A percentile compares a stretch with the other conserved stretches of the same genome.
These are phyloP conservation scores for Gonapodya sp. DNA, from an alignment of 192 early-diverging fungal genomes.

Conservation along the genomic window DNA sequence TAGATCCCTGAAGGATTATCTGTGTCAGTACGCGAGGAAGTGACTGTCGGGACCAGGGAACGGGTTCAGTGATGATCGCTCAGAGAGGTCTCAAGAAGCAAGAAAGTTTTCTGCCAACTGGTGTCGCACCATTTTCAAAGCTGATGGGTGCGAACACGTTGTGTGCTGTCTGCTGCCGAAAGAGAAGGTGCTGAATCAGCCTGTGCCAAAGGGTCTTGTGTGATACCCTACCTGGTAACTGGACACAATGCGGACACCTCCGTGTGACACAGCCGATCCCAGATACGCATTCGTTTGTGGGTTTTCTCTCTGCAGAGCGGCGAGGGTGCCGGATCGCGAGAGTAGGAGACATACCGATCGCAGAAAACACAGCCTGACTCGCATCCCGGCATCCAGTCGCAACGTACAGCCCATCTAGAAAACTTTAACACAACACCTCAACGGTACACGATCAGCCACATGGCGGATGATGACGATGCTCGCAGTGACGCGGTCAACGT, in stretches of 20 bases:
- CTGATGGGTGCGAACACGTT: too few species aligned
- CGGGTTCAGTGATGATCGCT: too few species aligned
- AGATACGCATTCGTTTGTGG: neutral
- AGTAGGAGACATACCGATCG: neutral
- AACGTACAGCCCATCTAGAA: neutral
- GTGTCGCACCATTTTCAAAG: too few species aligned
- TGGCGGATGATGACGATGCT: neutral
- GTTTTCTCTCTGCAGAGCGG: neutral
- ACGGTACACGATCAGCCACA: neutral
- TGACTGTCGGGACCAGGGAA: too few species aligned
- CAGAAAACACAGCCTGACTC: slow-evolving; percentile 1
- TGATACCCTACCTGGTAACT: too few species aligned
- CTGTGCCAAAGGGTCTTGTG: too few species aligned
- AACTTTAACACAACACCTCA: neutral
- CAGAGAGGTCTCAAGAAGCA: too few species aligned
- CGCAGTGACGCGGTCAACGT: neutral
- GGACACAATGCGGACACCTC: neutral
- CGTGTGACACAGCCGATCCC: neutral
- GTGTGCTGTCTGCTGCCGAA: too few species aligned
- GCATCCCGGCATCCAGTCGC: neutral
- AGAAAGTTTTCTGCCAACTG: too few species aligned
- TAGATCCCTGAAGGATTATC: slow-evolving; percentile 63
- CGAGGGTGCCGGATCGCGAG: neutral
- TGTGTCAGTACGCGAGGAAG: slow-evolving; percentile 51
- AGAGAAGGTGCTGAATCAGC: too few species aligned